These are phyloP conservation scores for Monosporozyma aerobia DNA, from an alignment of 805 yeast genomes.

Conservation along the genomic window DNA sequence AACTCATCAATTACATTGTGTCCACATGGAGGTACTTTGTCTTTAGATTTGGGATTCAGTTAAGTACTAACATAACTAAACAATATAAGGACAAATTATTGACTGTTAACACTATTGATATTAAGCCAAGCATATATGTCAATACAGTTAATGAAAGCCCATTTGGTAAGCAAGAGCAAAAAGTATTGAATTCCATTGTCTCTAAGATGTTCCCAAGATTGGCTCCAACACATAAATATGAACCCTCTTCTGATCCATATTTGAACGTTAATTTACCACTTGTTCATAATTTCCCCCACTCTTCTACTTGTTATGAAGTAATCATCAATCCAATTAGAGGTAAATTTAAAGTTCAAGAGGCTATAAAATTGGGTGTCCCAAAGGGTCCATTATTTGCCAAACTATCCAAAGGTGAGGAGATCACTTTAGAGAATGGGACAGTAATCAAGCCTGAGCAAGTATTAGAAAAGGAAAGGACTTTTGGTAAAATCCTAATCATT, in stretches of 20 bases:
- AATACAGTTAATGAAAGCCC: neutral
- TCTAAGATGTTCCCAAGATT: conserved; percentile 51
- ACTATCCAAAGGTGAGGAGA: conserved; percentile 51
- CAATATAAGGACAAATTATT: conserved; percentile 30
- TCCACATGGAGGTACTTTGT: conserved; percentile 84
- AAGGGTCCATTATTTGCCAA: conserved; percentile 50
- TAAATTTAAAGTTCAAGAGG: conserved; percentile 57
- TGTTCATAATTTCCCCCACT: neutral
- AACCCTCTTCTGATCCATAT: conserved; percentile 31
- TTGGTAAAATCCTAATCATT: conserved; percentile 53
- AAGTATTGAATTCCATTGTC: conserved; percentile 26
- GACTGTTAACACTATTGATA: conserved; percentile 26
- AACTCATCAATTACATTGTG: conserved; percentile 45
- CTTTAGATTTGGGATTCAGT: conserved; percentile 60
- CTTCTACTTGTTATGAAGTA: conserved; percentile 59
- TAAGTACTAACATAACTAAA: conserved; percentile 27
- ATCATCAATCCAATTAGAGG: conserved; percentile 65
- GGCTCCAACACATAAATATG: conserved; percentile 30
- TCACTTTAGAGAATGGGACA: conserved; percentile 51
- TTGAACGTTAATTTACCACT: conserved; percentile 28
- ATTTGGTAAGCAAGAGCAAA: conserved; percentile 5
- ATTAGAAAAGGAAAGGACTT: conserved; percentile 48
- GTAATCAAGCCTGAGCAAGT: conserved; percentile 62
- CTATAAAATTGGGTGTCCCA: conserved; percentile 59
- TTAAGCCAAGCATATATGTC: neutral